A percentile compares a stretch with the other conserved stretches of the same genome.
These are phyloP conservation scores for Aleurites moluccanus DNA, from an alignment of 441 rosid species.

Conservation along the genomic window DNA sequence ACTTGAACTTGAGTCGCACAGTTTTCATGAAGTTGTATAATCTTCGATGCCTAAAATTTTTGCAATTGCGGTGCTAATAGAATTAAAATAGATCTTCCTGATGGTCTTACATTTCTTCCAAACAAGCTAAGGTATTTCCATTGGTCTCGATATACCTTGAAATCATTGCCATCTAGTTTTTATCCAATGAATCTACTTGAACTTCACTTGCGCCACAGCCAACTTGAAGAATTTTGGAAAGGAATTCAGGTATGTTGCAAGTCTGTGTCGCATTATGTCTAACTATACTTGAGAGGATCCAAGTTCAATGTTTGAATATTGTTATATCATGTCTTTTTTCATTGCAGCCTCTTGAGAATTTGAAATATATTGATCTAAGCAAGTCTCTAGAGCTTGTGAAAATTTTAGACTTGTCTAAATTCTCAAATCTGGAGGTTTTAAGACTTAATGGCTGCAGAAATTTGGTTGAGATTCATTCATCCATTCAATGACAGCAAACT, in stretches of 20 bases:
- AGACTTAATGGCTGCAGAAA: not conserved
- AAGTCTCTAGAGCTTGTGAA: not conserved
- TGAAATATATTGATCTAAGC: not conserved
- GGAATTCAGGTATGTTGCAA: constrained; percentile 27
- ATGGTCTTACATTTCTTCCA: constrained; percentile 5
- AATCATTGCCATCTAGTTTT: constrained; percentile 16
- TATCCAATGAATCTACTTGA: constrained; percentile 13
- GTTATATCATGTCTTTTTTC: not conserved
- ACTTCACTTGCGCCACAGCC: constrained; percentile 22
- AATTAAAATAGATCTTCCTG: not conserved
- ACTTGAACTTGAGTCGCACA: not conserved
- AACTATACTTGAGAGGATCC: too few species aligned
- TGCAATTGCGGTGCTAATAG: too few species aligned
- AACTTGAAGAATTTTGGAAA: constrained; percentile 32
- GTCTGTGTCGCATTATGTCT: too few species aligned
- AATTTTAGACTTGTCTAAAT: not conserved
- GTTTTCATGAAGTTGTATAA: not conserved
- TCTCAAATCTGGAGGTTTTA: constrained; percentile 7
- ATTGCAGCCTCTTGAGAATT: not conserved
- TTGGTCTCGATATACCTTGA: constrained; percentile 21
- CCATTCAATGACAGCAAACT: not conserved
- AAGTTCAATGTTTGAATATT: too few species aligned
- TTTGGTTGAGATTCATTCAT: not conserved
- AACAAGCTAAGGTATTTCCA: constrained; percentile 1
- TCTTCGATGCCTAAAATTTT: not conserved